Percentiles rank a stretch among this genome's conserved stretches.
phyloP scores from a whole-genome alignment of 148 eudicot genomes.

The Fagopyrum esculentum region DNA sequence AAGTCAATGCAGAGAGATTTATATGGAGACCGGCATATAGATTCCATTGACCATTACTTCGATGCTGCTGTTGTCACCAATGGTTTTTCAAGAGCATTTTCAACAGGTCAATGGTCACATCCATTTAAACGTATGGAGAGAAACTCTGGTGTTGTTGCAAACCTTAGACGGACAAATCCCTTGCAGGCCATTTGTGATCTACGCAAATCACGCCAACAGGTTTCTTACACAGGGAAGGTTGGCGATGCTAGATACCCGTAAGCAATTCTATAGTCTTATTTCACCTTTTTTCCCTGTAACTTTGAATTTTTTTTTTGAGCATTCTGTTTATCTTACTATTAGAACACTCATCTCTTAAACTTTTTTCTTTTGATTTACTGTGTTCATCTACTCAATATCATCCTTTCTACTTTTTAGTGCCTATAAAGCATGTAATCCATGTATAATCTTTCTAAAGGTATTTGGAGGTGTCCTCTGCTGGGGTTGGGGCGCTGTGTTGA shows the following conservation, averaged over 20 bases:
- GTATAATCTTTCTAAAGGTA: neutral
- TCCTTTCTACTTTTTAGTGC: neutral
- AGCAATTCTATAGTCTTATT: slow-evolving; percentile 17
- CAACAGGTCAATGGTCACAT: slow-evolving; percentile 85
- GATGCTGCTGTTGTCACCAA: slow-evolving; percentile 88
- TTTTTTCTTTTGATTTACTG: neutral
- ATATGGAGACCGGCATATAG: slow-evolving; percentile 56
- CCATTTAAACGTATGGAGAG: slow-evolving; percentile 67
- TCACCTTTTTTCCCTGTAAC: neutral
- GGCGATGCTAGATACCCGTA: slow-evolving; percentile 99
- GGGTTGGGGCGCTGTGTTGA: neutral
- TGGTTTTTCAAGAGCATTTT: slow-evolving; percentile 85
- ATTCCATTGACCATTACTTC: slow-evolving; percentile 60
- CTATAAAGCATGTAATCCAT: neutral
- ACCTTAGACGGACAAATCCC: slow-evolving; percentile 82
- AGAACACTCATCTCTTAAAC: neutral
- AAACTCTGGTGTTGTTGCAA: slow-evolving; percentile 77
- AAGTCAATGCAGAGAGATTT: slow-evolving; percentile 88
- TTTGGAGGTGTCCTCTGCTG: neutral
- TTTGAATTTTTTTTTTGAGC: neutral
- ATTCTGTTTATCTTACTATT: neutral
- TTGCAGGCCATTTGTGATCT: slow-evolving; percentile 73
- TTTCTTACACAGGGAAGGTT: slow-evolving; percentile 76
- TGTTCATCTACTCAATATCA: neutral
- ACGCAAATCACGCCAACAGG: slow-evolving; percentile 88